Percentiles rank a stretch among this genome's conserved stretches.
These are phyloP conservation scores for Camellia oleifera DNA, from an alignment of 179 eudicot species.

Conservation along the genomic window DNA sequence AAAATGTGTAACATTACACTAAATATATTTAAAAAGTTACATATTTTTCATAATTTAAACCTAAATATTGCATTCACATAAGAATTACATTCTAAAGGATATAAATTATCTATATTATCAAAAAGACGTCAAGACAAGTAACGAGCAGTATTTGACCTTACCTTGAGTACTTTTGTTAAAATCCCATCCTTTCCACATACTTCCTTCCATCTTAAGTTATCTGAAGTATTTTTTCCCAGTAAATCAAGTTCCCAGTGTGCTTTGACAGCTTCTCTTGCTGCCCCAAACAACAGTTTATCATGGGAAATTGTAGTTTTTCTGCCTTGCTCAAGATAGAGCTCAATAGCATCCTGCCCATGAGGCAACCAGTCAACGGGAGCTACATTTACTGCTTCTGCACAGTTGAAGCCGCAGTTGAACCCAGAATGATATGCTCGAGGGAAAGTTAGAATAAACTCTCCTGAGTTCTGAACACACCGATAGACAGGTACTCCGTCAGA, in stretches of 20 bases:
- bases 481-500: slow-evolving; percentile 89
- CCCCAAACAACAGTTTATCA: slow-evolving; percentile 94
- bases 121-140: not conserved
- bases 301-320: slow-evolving; percentile 92
- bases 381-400: slow-evolving; percentile 99
- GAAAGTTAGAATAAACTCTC: slow-evolving; percentile 93
- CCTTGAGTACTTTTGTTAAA: slow-evolving; percentile 82
- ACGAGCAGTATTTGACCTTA: slow-evolving; percentile 18
- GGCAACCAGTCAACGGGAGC: slow-evolving; percentile 99
- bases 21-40: too few relatives aligned
- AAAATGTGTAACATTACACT: too few relatives aligned
- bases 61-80: too few relatives aligned
- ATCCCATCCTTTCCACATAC: slow-evolving; percentile 92
- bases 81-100: too few relatives aligned
- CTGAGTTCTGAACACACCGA: slow-evolving; percentile 83
- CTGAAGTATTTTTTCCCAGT: slow-evolving; percentile 58
- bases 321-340: slow-evolving; percentile 87
- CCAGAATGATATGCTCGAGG: slow-evolving; percentile 99
- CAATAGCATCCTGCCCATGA: slow-evolving; percentile 93
- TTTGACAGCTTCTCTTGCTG: slow-evolving; percentile 95
- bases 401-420: slow-evolving; percentile 93
- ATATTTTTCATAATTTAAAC: too few relatives aligned
- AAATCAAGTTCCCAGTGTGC: slow-evolving; percentile 92
- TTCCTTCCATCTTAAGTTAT: slow-evolving; percentile 80
- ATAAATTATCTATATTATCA: not conserved